A percentile compares a stretch with the other conserved stretches of the same genome.
Conservation (phyloP, 768 basidiomycete genomes). For the Mrakia blollopis region DNA sequence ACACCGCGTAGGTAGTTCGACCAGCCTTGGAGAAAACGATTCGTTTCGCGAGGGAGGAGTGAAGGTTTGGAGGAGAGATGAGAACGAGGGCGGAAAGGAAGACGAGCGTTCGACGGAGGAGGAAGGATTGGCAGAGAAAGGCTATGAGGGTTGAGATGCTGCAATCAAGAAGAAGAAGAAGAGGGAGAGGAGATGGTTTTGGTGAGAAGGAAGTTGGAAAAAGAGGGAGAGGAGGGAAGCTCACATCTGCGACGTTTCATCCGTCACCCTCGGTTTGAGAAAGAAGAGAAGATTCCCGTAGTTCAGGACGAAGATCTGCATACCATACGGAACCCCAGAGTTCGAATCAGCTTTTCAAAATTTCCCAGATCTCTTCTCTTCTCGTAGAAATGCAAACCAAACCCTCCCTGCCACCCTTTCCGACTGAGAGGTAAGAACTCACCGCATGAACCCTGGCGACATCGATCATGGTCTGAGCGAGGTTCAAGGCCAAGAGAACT, state of each 20-base stretch:
- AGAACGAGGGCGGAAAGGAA: not conserved
- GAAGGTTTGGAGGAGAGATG: not conserved
- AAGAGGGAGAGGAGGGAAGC: not conserved
- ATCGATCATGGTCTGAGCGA: not conserved
- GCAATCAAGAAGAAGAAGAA: not conserved
- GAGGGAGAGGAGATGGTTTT: too few relatives aligned
- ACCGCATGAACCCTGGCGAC: not conserved
- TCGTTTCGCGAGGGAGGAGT: not conserved
- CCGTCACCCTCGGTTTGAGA: not conserved
- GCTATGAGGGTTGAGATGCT: not conserved
- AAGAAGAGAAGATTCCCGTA: not conserved
- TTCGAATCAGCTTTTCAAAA: not conserved
- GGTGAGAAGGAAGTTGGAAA: not conserved
- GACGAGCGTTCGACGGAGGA: conserved; percentile 3
- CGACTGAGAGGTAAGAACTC: not conserved
- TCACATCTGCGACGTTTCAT: not conserved
- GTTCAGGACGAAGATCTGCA: not conserved
- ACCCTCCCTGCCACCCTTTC: too few relatives aligned
- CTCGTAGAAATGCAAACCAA: not conserved
- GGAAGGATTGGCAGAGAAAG: conserved; percentile 4
- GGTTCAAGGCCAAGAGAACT: not conserved
- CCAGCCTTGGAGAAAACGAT: not conserved
- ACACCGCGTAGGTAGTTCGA: not conserved
- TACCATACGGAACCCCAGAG: too few relatives aligned
- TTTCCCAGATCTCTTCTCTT: not conserved